These are phyloP conservation scores for Tulasnella sp. DNA, from an alignment of 768 basidiomycete genomes.

Conservation along the genomic window DNA sequence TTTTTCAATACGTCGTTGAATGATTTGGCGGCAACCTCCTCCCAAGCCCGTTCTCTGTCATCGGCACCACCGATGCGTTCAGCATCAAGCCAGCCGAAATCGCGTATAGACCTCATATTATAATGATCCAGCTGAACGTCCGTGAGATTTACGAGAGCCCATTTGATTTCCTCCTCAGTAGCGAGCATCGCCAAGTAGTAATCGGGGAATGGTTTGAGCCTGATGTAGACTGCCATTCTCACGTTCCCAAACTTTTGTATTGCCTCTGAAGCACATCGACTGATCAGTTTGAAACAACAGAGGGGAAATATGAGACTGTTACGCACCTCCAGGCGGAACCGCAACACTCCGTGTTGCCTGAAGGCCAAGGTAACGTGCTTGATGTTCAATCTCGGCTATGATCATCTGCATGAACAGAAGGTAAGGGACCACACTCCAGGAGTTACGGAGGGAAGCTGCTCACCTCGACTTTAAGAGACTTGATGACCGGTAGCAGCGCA, in stretches of 20 bases:
- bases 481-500: conserved; percentile 59
- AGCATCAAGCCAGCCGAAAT: conserved; percentile 39
- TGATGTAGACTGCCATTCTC: conserved; percentile 71
- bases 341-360: conserved; percentile 71
- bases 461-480: conserved; percentile 65
- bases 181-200: conserved; percentile 88
- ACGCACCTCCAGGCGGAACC: conserved; percentile 63
- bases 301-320: neutral
- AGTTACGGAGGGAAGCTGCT: conserved; percentile 40
- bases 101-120: conserved; percentile 33
- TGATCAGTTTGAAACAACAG: neutral
- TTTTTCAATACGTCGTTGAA: neutral
- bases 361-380: conserved; percentile 83
- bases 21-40: neutral
- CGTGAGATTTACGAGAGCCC: conserved; percentile 68
- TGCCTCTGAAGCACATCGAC: conserved; percentile 53
- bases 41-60: conserved; percentile 17
- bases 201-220: conserved; percentile 71
- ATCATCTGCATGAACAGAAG: conserved; percentile 63
- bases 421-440: conserved; percentile 20
- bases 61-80: conserved; percentile 34
- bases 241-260: conserved; percentile 65
- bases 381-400: conserved; percentile 78
- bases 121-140: conserved; percentile 39
- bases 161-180: conserved; percentile 74